Evolutionary conservation across 2,329 filamentous ascomycete species (phyloP), one percentile per base, ranked within the genome.

Genomic region (Botrytis sinoallii): DNA sequence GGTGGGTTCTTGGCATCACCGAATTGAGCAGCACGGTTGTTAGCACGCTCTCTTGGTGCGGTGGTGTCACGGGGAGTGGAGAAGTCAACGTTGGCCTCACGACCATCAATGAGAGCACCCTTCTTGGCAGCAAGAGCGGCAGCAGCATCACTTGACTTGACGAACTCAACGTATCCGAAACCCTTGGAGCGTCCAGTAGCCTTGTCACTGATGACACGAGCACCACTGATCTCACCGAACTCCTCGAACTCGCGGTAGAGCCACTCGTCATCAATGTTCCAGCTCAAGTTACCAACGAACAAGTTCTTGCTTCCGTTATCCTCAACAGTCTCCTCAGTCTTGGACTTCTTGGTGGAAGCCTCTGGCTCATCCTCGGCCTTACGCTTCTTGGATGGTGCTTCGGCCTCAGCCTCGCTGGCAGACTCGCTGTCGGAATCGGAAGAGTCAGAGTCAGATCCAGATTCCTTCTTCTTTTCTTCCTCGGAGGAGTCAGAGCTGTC

Each of bases 221-320:
- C 87, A 79, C 89, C 87, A 78, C 84, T 83, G 77, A 92, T 87
- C 82, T 90, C 88, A 78, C 90, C 91, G 78, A 91, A 92, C 77
- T 86, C 84, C 82, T 91, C 87, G 79, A 93, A 93, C 83, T 92
- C 90, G 75, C 87, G 86, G 74, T 85, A 84, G 77, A 93, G 86
- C 90, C 90, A 92, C 75, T 91, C 90, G 82, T 93, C 91, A 79
- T 93, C 91, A 74, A 93, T 85, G 81, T 91, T 92, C 91, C 91
- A 93, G 82, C 90, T 92, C 77, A 93, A 85, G 83, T 91, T 91
- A 75, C 91, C 91, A 77, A 92, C 86, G 83, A 93, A 93, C 72
- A 93, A 85, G 83, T 92, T 93, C 82, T 85, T 86, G 77, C 84
- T 83, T 60, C 84, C 83, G 77, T 82, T 83, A 63, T 82, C 82